Evolutionary conservation across 108 stramenopile species (phyloP).

Genomic region (Conticribra guillardii): DNA sequence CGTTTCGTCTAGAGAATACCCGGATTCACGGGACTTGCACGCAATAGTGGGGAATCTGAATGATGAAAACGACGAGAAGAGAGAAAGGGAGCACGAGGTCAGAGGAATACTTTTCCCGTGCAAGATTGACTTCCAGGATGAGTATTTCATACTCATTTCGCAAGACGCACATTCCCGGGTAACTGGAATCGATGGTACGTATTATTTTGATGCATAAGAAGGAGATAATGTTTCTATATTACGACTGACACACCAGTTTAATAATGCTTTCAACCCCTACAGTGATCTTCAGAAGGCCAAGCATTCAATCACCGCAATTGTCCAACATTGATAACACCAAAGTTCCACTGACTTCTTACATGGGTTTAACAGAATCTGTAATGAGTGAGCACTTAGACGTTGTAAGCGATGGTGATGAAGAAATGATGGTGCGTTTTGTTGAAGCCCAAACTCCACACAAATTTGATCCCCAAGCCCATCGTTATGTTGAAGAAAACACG

Average conservation of each 20-base stretch:
- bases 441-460: background rate
- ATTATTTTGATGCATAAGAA: too few relatives aligned
- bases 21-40: background rate
- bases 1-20: background rate
- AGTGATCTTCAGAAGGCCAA: slow-evolving; percentile 28
- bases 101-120: slow-evolving; percentile 25
- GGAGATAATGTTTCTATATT: background rate
- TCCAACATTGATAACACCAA: background rate
- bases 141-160: slow-evolving; percentile 24
- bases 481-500: too few relatives aligned
- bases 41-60: slow-evolving; percentile 1
- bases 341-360: slow-evolving; percentile 1
- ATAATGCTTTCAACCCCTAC: background rate
- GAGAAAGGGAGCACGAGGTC: too few relatives aligned
- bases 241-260: background rate
- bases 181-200: slow-evolving; percentile 43
- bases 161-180: slow-evolving; percentile 21
- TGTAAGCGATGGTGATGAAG: slow-evolving; percentile 19
- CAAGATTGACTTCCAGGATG: slow-evolving; percentile 31
- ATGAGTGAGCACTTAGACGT: slow-evolving; percentile 17
- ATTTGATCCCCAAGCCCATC: too few relatives aligned
- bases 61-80: background rate
- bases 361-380: slow-evolving; percentile 28
- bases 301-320: background rate
- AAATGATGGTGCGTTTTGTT: slow-evolving; percentile 12